Evolutionary conservation across 495 filamentous ascomycete species (phyloP).

Genomic region (Peziza echinospora): DNA sequence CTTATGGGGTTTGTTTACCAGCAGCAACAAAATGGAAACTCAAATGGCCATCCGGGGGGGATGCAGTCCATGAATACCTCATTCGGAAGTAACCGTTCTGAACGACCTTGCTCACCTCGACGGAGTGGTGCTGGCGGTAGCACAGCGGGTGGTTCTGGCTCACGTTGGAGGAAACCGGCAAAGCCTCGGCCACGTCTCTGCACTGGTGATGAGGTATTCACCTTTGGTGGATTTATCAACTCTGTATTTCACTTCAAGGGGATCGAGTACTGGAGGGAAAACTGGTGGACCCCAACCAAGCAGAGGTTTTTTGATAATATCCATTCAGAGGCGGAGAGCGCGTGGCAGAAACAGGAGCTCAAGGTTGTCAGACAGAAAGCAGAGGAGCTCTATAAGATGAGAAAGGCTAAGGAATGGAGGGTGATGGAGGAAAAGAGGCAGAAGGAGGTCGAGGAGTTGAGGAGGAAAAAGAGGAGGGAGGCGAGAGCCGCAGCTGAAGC

Average conservation of each 20-base stretch:
- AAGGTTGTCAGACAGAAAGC: neutral
- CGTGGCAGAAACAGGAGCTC: neutral
- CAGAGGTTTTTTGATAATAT: neutral
- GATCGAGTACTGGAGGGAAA: neutral
- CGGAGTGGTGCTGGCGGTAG: neutral
- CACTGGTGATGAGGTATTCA: neutral
- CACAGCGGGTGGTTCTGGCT: neutral
- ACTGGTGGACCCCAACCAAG: neutral
- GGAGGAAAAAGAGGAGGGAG: neutral
- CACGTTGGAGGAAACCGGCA: neutral
- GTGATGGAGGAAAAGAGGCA: neutral
- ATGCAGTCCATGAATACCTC: too few species aligned
- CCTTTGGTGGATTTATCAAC: neutral
- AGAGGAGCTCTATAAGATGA: neutral
- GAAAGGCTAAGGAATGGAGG: neutral
- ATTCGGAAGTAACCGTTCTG: too few species aligned
- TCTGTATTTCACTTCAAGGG: neutral
- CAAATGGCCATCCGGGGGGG: too few species aligned
- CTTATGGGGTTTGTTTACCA: neutral
- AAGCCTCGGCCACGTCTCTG: neutral
- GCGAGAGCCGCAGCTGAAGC: too few species aligned
- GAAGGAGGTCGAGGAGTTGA: neutral
- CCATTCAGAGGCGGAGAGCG: neutral
- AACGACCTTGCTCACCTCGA: too few species aligned
- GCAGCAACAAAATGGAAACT: neutral